Base-by-base conservation (phyloP, 2,329 filamentous ascomycete genomes). In the Pseudogymnoascus sp. region DNA sequence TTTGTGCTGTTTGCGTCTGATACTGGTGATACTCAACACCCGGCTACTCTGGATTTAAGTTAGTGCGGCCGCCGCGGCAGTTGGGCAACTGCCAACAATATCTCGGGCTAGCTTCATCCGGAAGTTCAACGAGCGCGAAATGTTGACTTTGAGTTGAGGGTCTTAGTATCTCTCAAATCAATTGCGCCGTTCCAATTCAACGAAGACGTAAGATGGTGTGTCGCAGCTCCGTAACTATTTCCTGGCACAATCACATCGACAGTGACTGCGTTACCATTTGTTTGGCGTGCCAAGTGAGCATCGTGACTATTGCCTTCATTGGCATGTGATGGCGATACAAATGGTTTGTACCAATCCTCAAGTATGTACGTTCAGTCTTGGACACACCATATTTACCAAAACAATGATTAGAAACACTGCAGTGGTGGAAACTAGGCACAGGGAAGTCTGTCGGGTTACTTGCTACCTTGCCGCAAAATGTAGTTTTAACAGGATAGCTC, bases 1-100 rank as follows among this genome's bases (percentile, higher is more conserved):
- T 52, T 52, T 52, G 45, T 52, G 30, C 23, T 52, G 45, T 52
- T 52, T 52, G 45, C 26, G n/a, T 52, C 45, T 52, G 21, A 15
- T 48, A 30, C 8, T 30, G n/a, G 30, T 52, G 21, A 15, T 48
- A 30, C 8, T 30, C 26, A 52, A 2, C 3, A 30, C 19, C 7
- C 45, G n/a, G 26, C n/a, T 18, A 18, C 45, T 7, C 5, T 52
- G 45, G 12, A 52, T 52, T 52, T 30, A 52, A 52, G 45, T 13
- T 52, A n/a, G 45, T 18, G n/a, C 45, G 45, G 45, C 45, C 45
- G 30, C 23, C 5, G 26, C 45, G 45, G 45, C 45, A 52, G 45
- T 52, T 52, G 26, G 3, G 3, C 45, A 19, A 28, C 13, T 5
- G 8, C 28, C 26, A 52, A 19, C 45, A 52, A 30, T 30, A 52